Evolutionary conservation across 1,284 basidiomycete genomes (phyloP), one percentile per base, ranked within the genome.

Genomic region (Ceratobasidium sp.): DNA sequence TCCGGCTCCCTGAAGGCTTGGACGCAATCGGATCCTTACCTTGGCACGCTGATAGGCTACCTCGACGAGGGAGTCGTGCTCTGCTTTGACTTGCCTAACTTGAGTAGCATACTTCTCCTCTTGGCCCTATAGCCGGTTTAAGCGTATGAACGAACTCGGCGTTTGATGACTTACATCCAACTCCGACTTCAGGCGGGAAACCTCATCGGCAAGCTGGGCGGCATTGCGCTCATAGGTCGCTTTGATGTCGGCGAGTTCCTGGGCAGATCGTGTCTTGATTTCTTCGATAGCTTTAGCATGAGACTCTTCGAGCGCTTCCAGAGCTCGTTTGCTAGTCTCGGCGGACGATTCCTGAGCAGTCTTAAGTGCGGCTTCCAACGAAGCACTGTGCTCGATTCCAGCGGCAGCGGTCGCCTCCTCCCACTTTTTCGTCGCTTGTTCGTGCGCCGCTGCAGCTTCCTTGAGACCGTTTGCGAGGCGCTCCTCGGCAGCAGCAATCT

Each of bases 41-140:
- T 91, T 93, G 15, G 91, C 91, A 58, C 84, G 85, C 72, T 90
- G 84, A 75, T 91, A 93, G 1, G 87, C 87, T 70, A 89, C 85
- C 73, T 87, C 80, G 27, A 93, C 78, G 31, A 86, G 80, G 65
- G 81, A 78, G n/a, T 84, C 82, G 71, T 92, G 88, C 74, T 92
- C 88, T 17, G 80, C 82, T 75, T 88, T 87, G 43, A 92, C 85
- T 12, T 77, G 82, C 20, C 87, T 85, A 25, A 93, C 84, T 77
- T 87, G 88, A 3, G 81, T 81, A 75, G 83, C 81, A 76, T 91
- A 92, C 69, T 86, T 82, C 5, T 83, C 79, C 75, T 91, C 89
- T 80, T 92, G 86, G 64, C 81, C 80, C 91, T 92, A 73, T 42
- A 70, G 49, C 25, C 29, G 62, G 60, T 52, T 13, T 60, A 3